Conservation (phyloP, 345 rosid genomes). For the Geranium brycei region DNA sequence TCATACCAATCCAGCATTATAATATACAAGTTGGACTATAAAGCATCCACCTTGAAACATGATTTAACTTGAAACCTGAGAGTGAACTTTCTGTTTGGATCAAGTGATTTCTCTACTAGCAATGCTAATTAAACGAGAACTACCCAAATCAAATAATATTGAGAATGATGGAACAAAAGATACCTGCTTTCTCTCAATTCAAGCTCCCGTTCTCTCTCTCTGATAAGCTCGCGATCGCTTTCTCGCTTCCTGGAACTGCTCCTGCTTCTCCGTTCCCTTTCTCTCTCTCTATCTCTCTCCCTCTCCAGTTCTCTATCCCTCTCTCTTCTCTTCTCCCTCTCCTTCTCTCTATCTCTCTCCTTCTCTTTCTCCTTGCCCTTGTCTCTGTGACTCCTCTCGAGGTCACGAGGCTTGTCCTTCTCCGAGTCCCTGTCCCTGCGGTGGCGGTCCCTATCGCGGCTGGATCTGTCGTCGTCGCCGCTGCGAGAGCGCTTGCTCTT, state of each 20-base stretch:
- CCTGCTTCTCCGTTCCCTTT: slow-evolving; percentile 23
- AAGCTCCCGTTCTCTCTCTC: slow-evolving; percentile 22
- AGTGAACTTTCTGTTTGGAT: too few relatives aligned
- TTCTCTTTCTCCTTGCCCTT: slow-evolving; percentile 3
- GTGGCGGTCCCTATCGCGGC: slow-evolving; percentile 19
- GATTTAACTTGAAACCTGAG: too few relatives aligned
- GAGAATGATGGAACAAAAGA: not conserved
- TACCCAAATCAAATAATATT: not conserved
- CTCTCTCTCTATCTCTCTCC: slow-evolving; percentile 21
- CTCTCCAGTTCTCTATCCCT: slow-evolving; percentile 24
- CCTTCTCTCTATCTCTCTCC: slow-evolving; percentile 12
- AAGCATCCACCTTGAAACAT: too few relatives aligned
- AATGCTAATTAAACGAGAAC: too few relatives aligned
- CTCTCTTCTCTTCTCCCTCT: slow-evolving; percentile 28
- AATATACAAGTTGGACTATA: not conserved
- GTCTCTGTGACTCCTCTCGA: slow-evolving; percentile 18
- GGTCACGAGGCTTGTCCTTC: slow-evolving; percentile 29
- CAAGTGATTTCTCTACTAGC: too few relatives aligned
- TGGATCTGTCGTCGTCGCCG: slow-evolving; percentile 46
- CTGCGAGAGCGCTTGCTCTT: slow-evolving; percentile 51
- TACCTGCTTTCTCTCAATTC: slow-evolving; percentile 48
- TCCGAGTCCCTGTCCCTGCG: slow-evolving; percentile 25
- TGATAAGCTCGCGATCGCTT: slow-evolving; percentile 25
- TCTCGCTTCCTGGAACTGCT: slow-evolving; percentile 30
- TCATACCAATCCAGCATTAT: not conserved